Evolutionary conservation across 2,329 filamentous ascomycete species (phyloP), one percentile per base, ranked within the genome.

Genomic region (Phoma sp.): DNA sequence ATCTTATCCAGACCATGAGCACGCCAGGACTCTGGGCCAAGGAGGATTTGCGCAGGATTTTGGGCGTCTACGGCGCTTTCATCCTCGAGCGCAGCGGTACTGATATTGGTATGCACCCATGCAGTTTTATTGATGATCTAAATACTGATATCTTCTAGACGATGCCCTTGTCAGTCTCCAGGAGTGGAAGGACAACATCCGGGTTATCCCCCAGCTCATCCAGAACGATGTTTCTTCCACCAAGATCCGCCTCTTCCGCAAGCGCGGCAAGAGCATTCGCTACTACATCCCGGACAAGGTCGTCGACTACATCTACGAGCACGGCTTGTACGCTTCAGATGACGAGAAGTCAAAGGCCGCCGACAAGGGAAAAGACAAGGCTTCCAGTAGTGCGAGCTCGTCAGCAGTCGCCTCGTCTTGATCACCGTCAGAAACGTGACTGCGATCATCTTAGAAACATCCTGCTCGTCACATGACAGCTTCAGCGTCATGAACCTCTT

Each of bases 71-170:
- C 66, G 91, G 91, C 29, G 87, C 89, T 25, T 92, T 96, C 72
- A 90, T 93, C 55, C 84, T 96, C n/a, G 90, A 97, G 80, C 86
- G 93, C 56, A 88, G 87, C 33, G 93, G 92, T 36, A 96, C 92
- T 18, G 91, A 96, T 68, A 89, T 96, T 42, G 71, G 68, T 74
- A 67, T 45, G 63, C 28, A 23, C n/a, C n/a, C 12, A 12, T 14
- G 21, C 29, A 7, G 7, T 14, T 15, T 33, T 4, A n/a, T 28
- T 4, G 7, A 9, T 4, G 4, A 5, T 9, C 18, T 7, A 6
- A 5, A 43, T 15, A 20, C 59, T 67, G 42, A 69, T 47, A 21
- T n/a, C 15, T 11, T 15, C 20, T 53, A 72, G 90, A 96, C 59
- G 90, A 96, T 69, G 92, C 93, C 2, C 81, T 96, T 38, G 87